phyloP scores from a whole-genome alignment of 2,329 filamentous ascomycete genomes.

The Claviceps pusilla region DNA sequence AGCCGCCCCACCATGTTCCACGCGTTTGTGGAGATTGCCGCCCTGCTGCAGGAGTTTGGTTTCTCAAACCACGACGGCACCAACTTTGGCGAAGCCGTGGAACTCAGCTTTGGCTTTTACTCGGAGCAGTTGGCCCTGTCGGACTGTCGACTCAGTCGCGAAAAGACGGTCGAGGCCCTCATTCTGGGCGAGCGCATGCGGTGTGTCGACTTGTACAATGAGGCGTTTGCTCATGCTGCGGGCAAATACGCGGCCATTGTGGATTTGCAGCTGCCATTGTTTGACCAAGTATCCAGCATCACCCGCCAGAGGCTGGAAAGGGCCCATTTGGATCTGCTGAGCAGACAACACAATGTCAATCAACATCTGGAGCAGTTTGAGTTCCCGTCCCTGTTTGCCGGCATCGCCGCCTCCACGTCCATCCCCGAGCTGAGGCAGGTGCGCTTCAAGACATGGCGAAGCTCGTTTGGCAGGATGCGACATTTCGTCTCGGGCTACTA shows the following conservation, averaged over 20 bases:
- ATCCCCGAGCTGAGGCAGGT: conserved; percentile 61
- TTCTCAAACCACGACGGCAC: conserved; percentile 41
- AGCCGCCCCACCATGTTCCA: conserved; percentile 35
- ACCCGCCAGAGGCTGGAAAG: conserved; percentile 72
- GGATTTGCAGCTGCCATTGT: conserved; percentile 52
- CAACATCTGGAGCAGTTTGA: conserved; percentile 73
- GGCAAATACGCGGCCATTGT: conserved; percentile 69
- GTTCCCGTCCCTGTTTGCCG: conserved; percentile 78
- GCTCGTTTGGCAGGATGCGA: conserved; percentile 58
- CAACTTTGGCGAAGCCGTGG: conserved; percentile 44
- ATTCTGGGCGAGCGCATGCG: conserved; percentile 82
- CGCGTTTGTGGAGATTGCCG: conserved; percentile 39
- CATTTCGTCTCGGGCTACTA: conserved; percentile 57
- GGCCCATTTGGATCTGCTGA: conserved; percentile 64
- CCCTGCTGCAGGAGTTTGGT: conserved; percentile 39
- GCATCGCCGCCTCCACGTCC: conserved; percentile 71
- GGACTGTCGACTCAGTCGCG: conserved; percentile 66
- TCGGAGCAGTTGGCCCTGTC: conserved; percentile 62
- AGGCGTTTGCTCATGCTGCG: conserved; percentile 80
- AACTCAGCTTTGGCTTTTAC: conserved; percentile 56
- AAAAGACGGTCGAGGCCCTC: conserved; percentile 79
- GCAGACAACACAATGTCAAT: conserved; percentile 55
- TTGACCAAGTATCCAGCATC: conserved; percentile 49
- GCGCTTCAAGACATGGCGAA: conserved; percentile 72
- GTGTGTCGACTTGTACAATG: conserved; percentile 68